A percentile compares a stretch with the other conserved stretches of the same genome.
Evolutionary conservation across 2,329 filamentous ascomycete genomes (phyloP).

Genomic region (Monilinia polystroma): DNA sequence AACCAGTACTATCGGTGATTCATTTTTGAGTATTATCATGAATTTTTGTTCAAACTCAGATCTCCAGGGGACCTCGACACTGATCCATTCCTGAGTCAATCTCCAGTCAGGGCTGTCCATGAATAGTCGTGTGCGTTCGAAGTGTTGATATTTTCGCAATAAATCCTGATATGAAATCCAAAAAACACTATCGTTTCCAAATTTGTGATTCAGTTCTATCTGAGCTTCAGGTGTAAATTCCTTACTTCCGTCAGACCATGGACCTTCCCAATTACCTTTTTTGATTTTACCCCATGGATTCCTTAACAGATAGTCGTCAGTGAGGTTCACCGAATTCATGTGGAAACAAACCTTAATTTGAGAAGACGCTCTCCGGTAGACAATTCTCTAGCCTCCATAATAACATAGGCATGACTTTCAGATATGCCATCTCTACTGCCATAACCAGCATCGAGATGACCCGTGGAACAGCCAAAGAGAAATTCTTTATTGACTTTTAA

Average conservation of each 20-base stretch:
- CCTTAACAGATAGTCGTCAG: constrained; percentile 21
- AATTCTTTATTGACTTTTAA: constrained; percentile 80
- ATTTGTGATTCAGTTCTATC: constrained; percentile 56
- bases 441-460: constrained; percentile 61
- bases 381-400: constrained; percentile 57
- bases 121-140: constrained; percentile 63
- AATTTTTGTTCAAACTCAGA: constrained; percentile 62
- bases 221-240: constrained; percentile 61
- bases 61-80: constrained; percentile 61
- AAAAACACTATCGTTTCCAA: constrained; percentile 62
- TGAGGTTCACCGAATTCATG: neutral
- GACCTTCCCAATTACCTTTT: constrained; percentile 59
- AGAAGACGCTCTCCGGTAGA: constrained; percentile 55
- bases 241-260: constrained; percentile 58
- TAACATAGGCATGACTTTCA: constrained; percentile 59
- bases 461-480: constrained; percentile 68
- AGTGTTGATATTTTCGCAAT: constrained; percentile 59
- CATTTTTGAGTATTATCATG: constrained; percentile 54
- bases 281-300: constrained; percentile 61
- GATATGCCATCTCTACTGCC: constrained; percentile 59
- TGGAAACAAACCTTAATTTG: constrained; percentile 46
- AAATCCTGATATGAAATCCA: constrained; percentile 65
- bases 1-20: constrained; percentile 58
- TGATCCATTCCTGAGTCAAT: constrained; percentile 59
- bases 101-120: constrained; percentile 55